These are phyloP conservation scores for Wickerhamomyces xylosicus DNA, from an alignment of 805 yeast species.

Conservation along the genomic window DNA sequence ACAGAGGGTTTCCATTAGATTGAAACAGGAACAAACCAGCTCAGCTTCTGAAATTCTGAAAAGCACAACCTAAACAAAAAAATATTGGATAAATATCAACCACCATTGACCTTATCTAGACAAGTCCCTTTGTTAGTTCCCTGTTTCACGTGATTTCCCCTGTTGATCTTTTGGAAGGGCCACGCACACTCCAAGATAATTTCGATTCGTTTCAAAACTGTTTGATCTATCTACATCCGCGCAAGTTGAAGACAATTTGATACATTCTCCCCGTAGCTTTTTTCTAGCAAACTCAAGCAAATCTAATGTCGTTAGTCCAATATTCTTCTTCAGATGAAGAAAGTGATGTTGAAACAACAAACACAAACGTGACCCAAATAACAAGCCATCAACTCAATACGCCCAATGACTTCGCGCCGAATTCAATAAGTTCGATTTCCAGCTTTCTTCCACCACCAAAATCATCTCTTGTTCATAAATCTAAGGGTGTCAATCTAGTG, in stretches of 20 bases:
- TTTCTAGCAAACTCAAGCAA: background rate
- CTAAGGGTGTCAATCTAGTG: constrained; percentile 10
- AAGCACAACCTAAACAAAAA: too few relatives aligned
- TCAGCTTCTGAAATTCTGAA: too few relatives aligned
- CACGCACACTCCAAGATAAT: background rate
- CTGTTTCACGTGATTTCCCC: too few relatives aligned
- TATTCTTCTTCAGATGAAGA: constrained; percentile 11
- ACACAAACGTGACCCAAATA: too few relatives aligned
- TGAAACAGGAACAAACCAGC: too few relatives aligned
- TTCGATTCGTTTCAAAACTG: background rate
- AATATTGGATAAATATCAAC: too few relatives aligned
- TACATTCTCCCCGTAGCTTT: background rate
- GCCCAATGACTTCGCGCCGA: background rate
- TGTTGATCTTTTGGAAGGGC: background rate
- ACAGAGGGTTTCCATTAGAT: too few relatives aligned
- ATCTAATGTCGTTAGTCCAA: constrained; percentile 11
- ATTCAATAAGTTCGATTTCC: constrained; percentile 9
- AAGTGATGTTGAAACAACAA: background rate
- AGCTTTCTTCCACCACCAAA: constrained; percentile 17
- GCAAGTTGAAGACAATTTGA: background rate
- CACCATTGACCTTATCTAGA: too few relatives aligned
- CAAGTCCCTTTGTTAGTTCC: too few relatives aligned
- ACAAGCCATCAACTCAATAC: too few relatives aligned
- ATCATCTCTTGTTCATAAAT: background rate
- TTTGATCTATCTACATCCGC: too few relatives aligned